These are phyloP conservation scores for Rhizopogon salebrosus DNA, from an alignment of 768 basidiomycete species.

Conservation along the genomic window DNA sequence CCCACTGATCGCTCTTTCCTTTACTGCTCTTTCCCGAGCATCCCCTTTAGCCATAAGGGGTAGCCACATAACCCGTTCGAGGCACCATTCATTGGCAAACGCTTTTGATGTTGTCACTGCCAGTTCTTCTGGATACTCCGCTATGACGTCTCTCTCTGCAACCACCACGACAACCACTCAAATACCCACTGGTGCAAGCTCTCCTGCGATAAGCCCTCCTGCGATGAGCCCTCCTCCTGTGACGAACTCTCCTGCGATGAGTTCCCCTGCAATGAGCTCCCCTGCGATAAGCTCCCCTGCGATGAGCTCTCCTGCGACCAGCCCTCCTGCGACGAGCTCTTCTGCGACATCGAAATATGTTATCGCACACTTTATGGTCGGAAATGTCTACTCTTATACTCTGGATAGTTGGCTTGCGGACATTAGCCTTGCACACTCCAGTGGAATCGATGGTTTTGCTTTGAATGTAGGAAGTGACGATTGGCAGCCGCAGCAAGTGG, in stretches of 20 bases:
- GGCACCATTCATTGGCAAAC: not conserved
- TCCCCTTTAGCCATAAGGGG: not conserved
- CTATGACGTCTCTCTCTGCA: not conserved
- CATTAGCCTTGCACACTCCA: constrained; percentile 48
- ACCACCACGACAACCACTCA: not conserved
- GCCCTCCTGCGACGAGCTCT: too few relatives aligned
- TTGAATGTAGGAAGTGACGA: constrained; percentile 62
- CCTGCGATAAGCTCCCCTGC: too few relatives aligned
- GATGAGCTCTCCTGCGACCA: too few relatives aligned
- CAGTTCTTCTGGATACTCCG: not conserved
- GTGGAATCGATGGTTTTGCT: constrained; percentile 66
- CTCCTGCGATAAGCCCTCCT: constrained; percentile 4
- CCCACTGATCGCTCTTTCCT: not conserved
- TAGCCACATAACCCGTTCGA: not conserved
- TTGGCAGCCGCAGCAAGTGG: constrained; percentile 60
- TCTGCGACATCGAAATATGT: constrained; percentile 36
- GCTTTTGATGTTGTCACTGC: not conserved
- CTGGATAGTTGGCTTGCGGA: constrained; percentile 39
- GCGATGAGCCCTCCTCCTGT: too few relatives aligned
- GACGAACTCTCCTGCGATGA: too few relatives aligned
- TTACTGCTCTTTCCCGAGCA: not conserved
- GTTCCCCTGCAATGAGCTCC: too few relatives aligned
- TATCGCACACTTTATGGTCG: constrained; percentile 55
- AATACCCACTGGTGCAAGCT: not conserved
- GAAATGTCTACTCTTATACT: constrained; percentile 63